phyloP scores from a whole-genome alignment of 345 rosid species.

The Dimocarpus longan region DNA sequence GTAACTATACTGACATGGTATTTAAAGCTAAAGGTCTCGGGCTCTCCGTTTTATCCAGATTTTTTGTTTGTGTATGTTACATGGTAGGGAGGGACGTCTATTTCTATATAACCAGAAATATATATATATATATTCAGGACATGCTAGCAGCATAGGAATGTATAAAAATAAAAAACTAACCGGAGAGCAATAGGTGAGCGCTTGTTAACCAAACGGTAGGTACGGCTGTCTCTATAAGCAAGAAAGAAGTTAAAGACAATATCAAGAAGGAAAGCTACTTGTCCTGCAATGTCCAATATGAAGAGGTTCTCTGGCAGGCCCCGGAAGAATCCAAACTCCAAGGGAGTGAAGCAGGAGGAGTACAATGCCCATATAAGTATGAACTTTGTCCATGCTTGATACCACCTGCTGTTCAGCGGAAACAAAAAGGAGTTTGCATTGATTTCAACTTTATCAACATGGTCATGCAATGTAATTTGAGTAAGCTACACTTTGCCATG shows the following conservation, averaged over 20 bases:
- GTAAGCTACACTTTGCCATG: too few species aligned
- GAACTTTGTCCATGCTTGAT: constrained; percentile 63
- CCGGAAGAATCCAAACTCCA: constrained; percentile 89
- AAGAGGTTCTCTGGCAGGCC: constrained; percentile 73
- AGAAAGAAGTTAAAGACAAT: constrained; percentile 65
- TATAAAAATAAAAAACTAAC: constrained; percentile 34
- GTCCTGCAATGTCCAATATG: constrained; percentile 74
- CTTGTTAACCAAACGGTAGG: constrained; percentile 58
- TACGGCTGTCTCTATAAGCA: constrained; percentile 61
- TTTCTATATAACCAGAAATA: too few species aligned
- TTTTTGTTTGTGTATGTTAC: too few species aligned
- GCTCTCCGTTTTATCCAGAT: too few species aligned
- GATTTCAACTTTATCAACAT: neutral
- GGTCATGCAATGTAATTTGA: too few species aligned
- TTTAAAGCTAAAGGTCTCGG: too few species aligned
- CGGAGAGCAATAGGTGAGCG: constrained; percentile 59
- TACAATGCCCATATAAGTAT: constrained; percentile 82
- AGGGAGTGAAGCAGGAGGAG: constrained; percentile 82
- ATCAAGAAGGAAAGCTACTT: constrained; percentile 73
- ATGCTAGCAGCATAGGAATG: too few species aligned
- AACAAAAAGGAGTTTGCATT: neutral
- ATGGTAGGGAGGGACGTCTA: too few species aligned
- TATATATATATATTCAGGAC: neutral
- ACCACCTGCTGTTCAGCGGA: constrained; percentile 49
- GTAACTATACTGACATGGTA: too few species aligned